These are phyloP conservation scores for Pythium sp. DNA, from an alignment of 352 stramenopile species.

Conservation along the genomic window DNA sequence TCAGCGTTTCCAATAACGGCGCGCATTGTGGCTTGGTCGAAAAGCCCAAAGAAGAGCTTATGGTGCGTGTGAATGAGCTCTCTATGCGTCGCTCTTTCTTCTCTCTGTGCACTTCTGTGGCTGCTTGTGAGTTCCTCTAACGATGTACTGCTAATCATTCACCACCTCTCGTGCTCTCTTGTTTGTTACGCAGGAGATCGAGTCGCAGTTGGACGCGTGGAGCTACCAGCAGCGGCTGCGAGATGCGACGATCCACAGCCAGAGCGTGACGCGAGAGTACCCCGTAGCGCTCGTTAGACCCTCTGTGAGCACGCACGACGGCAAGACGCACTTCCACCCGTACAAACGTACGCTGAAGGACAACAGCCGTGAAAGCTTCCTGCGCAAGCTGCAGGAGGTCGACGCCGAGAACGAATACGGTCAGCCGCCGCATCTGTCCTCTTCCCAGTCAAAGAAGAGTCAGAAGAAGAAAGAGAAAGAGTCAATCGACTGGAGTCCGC, in stretches of 20 bases:
- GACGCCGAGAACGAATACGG: conserved; percentile 45
- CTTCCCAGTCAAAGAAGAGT: conserved; percentile 21
- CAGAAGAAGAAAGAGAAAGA: conserved; percentile 4
- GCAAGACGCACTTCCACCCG: conserved; percentile 7
- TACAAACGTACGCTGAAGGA: conserved; percentile 13
- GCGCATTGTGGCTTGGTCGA: not conserved
- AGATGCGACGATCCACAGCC: conserved; percentile 53
- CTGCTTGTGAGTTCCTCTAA: not conserved
- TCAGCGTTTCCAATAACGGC: not conserved
- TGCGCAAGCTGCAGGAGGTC: conserved; percentile 38
- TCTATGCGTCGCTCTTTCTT: not conserved
- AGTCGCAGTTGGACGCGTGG: conserved; percentile 39
- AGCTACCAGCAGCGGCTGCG: conserved; percentile 45
- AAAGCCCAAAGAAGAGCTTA: not conserved
- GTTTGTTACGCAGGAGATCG: conserved; percentile 33
- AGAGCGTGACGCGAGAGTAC: conserved; percentile 35
- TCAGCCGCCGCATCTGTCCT: not conserved
- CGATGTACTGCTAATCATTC: not conserved
- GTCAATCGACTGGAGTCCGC: conserved; percentile 20
- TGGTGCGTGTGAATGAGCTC: not conserved
- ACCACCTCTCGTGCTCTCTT: not conserved
- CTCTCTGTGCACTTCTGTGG: not conserved
- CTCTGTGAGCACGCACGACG: not conserved
- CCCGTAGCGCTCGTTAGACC: conserved; percentile 39
- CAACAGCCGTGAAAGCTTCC: conserved; percentile 35